Evolutionary conservation across 1,284 basidiomycete species (phyloP).

Genomic region (Ceratobasidium papillatum): DNA sequence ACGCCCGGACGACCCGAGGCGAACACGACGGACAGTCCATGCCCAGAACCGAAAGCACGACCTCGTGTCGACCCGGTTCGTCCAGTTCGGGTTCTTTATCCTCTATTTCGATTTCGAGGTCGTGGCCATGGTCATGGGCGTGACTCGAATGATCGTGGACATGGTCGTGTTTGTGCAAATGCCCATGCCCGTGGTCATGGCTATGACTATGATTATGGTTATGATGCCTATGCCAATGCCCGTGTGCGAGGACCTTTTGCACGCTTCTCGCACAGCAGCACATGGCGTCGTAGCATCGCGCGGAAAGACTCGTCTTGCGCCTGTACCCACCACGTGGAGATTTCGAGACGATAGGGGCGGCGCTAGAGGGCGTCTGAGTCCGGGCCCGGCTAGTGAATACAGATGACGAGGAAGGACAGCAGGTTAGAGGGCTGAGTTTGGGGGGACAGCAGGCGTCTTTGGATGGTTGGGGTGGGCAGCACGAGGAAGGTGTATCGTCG

Average conservation of each 20-base stretch:
- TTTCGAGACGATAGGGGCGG: neutral
- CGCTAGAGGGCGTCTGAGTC: neutral
- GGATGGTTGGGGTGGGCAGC: neutral
- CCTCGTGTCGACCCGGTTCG: constrained; percentile 16
- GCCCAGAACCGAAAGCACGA: constrained; percentile 40
- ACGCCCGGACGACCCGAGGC: constrained; percentile 42
- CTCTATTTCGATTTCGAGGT: constrained; percentile 18
- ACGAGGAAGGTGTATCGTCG: neutral
- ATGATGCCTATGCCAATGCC: constrained; percentile 8
- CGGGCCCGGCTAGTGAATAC: neutral
- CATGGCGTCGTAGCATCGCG: constrained; percentile 36
- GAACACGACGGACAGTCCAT: constrained; percentile 48
- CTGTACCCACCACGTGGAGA: neutral
- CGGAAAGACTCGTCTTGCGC: constrained; percentile 25
- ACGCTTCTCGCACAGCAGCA: constrained; percentile 29
- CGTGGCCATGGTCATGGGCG: constrained; percentile 5
- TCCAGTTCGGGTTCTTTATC: neutral
- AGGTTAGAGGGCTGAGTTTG: neutral
- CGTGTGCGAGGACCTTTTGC: constrained; percentile 12
- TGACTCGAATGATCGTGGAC: neutral
- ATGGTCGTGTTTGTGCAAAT: constrained; percentile 1
- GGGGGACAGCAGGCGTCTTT: constrained; percentile 7
- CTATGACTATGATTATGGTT: neutral
- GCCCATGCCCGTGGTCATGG: constrained; percentile 4
- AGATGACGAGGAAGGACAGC: neutral